Conservation (phyloP, 1,284 basidiomycete species). For the Sparassis latifolia region DNA sequence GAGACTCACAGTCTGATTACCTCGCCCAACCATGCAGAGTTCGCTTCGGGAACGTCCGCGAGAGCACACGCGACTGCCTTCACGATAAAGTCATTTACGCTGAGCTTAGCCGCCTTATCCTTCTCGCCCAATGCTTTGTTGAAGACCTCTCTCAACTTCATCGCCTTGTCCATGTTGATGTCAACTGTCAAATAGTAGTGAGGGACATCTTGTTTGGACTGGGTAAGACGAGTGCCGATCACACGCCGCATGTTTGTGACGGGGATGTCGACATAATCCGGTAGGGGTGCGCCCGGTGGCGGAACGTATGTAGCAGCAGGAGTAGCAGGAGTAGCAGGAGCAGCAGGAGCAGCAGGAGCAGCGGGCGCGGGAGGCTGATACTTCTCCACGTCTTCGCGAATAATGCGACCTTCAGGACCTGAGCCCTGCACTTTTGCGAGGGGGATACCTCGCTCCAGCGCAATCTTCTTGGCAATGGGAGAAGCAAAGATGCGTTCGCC, state of each 20-base stretch:
- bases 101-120: constrained; percentile 85
- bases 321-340: constrained; percentile 23
- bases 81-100: constrained; percentile 97
- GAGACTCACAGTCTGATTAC: constrained; percentile 77
- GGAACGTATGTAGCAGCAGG: constrained; percentile 33
- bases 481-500: constrained; percentile 89
- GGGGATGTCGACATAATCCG: constrained; percentile 89
- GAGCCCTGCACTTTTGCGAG: constrained; percentile 89
- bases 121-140: constrained; percentile 85
- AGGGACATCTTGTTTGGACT: constrained; percentile 92
- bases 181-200: constrained; percentile 97
- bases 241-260: constrained; percentile 92
- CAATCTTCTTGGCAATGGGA: constrained; percentile 95
- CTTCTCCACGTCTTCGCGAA: constrained; percentile 91
- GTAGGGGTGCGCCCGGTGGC: constrained; percentile 36
- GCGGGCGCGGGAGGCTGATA: constrained; percentile 58
- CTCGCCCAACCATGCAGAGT: constrained; percentile 97
- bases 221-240: constrained; percentile 86
- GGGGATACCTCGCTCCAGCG: constrained; percentile 91
- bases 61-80: constrained; percentile 92
- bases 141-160: constrained; percentile 94
- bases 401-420: constrained; percentile 91
- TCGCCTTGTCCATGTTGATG: constrained; percentile 94
- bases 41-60: constrained; percentile 93
- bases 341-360: constrained; percentile 29